Conservation (phyloP, 768 basidiomycete species). For the Suillus hirtellus region DNA sequence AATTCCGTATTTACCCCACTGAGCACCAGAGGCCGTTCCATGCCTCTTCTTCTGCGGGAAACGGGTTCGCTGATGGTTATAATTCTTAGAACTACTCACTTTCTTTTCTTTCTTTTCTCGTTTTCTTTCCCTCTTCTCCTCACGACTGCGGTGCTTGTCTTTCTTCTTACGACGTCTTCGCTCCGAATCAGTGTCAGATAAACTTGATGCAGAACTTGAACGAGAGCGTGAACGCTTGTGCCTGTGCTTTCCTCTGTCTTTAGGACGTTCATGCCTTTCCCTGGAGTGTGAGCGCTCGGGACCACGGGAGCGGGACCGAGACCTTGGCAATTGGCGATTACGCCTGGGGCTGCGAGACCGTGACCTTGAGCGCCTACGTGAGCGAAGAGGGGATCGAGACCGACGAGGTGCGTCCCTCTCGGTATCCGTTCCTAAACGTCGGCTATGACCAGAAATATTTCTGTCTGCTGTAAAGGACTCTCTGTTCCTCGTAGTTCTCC, state of each 20-base stretch:
- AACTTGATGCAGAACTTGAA: constrained; percentile 43
- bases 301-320: constrained; percentile 26
- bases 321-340: not conserved
- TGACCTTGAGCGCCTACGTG: constrained; percentile 10
- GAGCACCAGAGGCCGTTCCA: constrained; percentile 44
- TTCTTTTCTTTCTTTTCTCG: constrained; percentile 74
- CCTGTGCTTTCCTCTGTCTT: constrained; percentile 27
- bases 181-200: constrained; percentile 38
- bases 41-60: constrained; percentile 57
- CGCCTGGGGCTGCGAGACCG: constrained; percentile 10
- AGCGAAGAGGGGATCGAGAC: constrained; percentile 10
- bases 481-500: not conserved
- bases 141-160: constrained; percentile 45
- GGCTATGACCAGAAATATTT: not conserved
- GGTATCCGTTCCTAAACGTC: not conserved
- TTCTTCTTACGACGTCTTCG: constrained; percentile 45
- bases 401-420: constrained; percentile 5
- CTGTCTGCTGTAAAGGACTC: not conserved
- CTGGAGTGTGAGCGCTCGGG: constrained; percentile 33
- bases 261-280: constrained; percentile 28
- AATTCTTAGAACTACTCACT: constrained; percentile 39
- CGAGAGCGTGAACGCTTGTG: constrained; percentile 37
- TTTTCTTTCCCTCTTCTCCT: constrained; percentile 53
- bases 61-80: not conserved
- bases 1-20: constrained; percentile 92